Conservation (phyloP, 768 basidiomycete species). For the Termitomyces sp. region DNA sequence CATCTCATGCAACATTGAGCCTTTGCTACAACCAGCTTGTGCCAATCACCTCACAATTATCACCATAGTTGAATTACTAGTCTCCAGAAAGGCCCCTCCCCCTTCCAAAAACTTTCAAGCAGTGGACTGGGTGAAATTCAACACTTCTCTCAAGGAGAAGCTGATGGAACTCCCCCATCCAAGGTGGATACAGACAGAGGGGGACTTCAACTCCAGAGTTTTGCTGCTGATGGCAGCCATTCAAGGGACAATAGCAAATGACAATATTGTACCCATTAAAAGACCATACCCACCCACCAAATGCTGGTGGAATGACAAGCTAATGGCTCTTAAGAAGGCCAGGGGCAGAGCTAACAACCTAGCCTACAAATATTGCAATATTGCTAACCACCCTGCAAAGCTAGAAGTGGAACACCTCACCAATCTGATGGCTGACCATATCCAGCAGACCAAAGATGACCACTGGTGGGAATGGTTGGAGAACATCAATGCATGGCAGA, state of each 20-base stretch:
- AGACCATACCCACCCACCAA: background rate
- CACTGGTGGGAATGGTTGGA: background rate
- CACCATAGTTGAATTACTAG: too few relatives aligned
- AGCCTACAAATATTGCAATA: too few relatives aligned
- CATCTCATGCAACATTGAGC: too few relatives aligned
- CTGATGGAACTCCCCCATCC: background rate
- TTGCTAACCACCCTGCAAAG: background rate
- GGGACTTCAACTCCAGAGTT: background rate
- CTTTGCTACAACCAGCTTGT: background rate
- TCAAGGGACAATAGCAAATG: background rate
- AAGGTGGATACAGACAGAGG: background rate
- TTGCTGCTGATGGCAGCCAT: background rate
- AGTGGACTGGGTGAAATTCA: background rate
- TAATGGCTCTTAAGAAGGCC: too few relatives aligned
- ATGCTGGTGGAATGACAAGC: too few relatives aligned
- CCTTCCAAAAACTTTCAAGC: background rate
- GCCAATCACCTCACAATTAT: background rate
- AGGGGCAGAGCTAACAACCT: too few relatives aligned
- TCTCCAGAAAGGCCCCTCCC: too few relatives aligned
- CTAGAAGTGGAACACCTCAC: background rate
- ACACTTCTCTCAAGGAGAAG: background rate
- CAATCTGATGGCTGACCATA: background rate
- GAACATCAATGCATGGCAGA: background rate
- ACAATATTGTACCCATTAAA: background rate
- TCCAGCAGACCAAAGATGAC: background rate